Percentiles rank a stretch among this genome's conserved stretches.
Evolutionary conservation across 306 rosid genomes (phyloP).

Genomic region (Benincasa hispida): DNA sequence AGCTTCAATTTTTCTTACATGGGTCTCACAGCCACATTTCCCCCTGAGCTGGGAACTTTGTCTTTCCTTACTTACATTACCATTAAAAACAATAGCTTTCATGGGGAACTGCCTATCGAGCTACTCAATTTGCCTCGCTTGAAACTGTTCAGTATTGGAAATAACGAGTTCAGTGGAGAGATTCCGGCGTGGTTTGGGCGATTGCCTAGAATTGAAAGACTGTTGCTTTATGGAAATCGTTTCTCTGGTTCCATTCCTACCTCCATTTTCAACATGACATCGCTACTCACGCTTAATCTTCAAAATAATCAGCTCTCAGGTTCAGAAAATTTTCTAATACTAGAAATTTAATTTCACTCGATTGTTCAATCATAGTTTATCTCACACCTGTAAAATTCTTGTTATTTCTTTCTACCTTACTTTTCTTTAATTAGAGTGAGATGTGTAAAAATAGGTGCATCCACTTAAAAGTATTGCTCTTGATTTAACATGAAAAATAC

Average conservation of each 20-base stretch:
- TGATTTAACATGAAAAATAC: too few species aligned
- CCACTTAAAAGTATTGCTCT: too few species aligned
- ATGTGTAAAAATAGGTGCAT: too few species aligned
- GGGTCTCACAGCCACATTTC: slow-evolving; percentile 6
- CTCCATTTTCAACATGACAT: slow-evolving; percentile 10
- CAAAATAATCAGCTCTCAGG: slow-evolving; percentile 9
- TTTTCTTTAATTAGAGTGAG: too few species aligned
- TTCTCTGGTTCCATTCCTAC: neutral
- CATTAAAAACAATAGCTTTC: slow-evolving; percentile 12
- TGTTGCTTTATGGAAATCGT: neutral
- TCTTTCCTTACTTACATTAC: slow-evolving; percentile 4
- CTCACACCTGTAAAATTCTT: too few species aligned
- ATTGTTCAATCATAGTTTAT: too few species aligned
- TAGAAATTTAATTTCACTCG: too few species aligned
- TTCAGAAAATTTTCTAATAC: too few species aligned
- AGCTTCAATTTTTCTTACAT: slow-evolving; percentile 7
- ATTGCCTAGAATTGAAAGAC: neutral
- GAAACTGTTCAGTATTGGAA: neutral
- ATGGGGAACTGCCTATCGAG: neutral
- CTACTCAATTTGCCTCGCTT: neutral
- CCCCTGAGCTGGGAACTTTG: slow-evolving; percentile 8
- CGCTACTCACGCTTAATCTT: neutral
- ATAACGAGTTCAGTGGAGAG: neutral
- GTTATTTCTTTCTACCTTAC: too few species aligned
- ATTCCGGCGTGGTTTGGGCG: slow-evolving; percentile 8